Evolutionary conservation across 177 flowering plant species (phyloP), one percentile per base, ranked within the genome.

Genomic region (Vitis hybrid): DNA sequence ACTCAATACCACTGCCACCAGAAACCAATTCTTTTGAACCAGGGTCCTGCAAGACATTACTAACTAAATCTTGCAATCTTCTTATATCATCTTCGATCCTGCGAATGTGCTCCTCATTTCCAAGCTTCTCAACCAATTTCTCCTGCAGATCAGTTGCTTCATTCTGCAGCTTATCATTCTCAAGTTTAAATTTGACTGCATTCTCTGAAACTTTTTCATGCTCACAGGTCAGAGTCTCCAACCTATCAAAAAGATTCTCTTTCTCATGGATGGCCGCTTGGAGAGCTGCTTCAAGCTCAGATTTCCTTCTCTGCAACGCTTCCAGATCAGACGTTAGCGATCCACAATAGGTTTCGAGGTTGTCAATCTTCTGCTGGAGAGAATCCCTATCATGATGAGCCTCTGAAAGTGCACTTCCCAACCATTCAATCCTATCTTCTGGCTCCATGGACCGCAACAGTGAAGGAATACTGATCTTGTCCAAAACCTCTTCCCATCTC

Each of bases 401-500:
- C 69, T 92, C 97, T 54, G 83, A 82, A 51, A 93, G 80, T 58
- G 95, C 90, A 77, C 65, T 78, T 61, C 86, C 89, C 71, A 96
- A 74, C 99, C 98, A 94, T 69, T 84, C 87, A 72, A 96, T 85
- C 84, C 83, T 84, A 68, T 86, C 88, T 74, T 89, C 98, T 63
- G 95, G 89, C 72, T 96, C 98, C 85, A 84, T 60, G 15, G 97
- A 89, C 59, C 83, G 83, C 74, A 94, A 70, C 50, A 85, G 94
- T 59, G 84, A 58, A 58, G 97, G 97, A 80, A 92, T 77, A 69
- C 88, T 76, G 20, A 96, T 82, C 73, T 75, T 84, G 66, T 85
- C 93, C 81, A 96, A 70, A 45, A 86, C 80, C 69, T 83, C 92
- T 81, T 96, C 99, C 97, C 93, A 94, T 68, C 92, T 87, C 84